These are phyloP conservation scores for Globisporangium paroecandrum DNA, from an alignment of 352 stramenopile species.

Conservation along the genomic window DNA sequence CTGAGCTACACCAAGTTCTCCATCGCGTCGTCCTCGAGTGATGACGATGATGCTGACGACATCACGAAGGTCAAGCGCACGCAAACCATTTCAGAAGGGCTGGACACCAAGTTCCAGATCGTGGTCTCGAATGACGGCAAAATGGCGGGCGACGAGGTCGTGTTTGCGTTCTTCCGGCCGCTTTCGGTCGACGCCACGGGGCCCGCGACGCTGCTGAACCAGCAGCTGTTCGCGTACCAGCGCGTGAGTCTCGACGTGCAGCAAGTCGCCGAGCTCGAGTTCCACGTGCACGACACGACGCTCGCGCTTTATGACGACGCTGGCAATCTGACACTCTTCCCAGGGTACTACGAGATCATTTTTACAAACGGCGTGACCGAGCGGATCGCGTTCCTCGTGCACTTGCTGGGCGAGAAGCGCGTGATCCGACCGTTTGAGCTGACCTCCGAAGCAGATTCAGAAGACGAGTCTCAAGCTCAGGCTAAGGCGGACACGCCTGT, in stretches of 20 bases:
- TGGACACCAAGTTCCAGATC: slow-evolving; percentile 47
- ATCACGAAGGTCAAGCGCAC: slow-evolving; percentile 12
- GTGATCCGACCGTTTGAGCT: slow-evolving; percentile 41
- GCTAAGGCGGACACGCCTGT: background rate
- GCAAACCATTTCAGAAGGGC: slow-evolving; percentile 29
- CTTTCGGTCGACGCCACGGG: slow-evolving; percentile 55
- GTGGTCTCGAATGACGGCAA: slow-evolving; percentile 57
- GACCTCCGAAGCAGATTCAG: background rate
- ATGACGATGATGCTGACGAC: background rate
- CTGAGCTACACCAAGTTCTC: slow-evolving; percentile 89
- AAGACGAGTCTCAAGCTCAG: background rate
- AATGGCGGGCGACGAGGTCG: slow-evolving; percentile 60
- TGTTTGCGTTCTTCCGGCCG: slow-evolving; percentile 76
- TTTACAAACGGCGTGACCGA: slow-evolving; percentile 70
- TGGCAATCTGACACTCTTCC: slow-evolving; percentile 51
- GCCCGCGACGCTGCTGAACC: slow-evolving; percentile 56
- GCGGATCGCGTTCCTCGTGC: slow-evolving; percentile 62
- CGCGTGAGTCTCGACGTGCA: slow-evolving; percentile 47
- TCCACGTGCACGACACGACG: slow-evolving; percentile 42
- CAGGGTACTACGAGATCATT: slow-evolving; percentile 73
- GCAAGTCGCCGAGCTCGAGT: slow-evolving; percentile 32
- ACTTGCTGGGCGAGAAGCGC: slow-evolving; percentile 39
- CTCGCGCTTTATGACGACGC: slow-evolving; percentile 55
- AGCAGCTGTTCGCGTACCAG: slow-evolving; percentile 72
- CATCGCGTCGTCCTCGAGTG: slow-evolving; percentile 20